Evolutionary conservation across 805 yeast species (phyloP), one percentile per base, ranked within the genome.

Genomic region (Kodamaea kakaduensis): DNA sequence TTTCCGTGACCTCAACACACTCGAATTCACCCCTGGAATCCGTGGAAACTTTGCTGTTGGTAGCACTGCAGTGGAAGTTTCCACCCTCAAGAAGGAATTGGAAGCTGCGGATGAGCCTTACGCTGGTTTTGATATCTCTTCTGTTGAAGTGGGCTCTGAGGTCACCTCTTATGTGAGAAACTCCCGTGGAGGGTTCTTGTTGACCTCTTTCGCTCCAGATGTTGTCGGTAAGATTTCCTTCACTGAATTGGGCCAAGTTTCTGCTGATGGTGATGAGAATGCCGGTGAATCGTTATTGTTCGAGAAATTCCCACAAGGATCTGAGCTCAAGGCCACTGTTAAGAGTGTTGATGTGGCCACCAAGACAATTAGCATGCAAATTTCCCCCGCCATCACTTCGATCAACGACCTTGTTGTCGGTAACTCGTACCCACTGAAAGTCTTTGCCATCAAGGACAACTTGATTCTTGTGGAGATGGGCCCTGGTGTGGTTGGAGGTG

Each of bases 381-480:
- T n/a, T n/a, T n/a, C n/a, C n/a, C 33, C 33, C 8, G 35, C 25
- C 25, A 58, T 77, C 21, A 50, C 56, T 2, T 56, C 73, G 4
- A 41, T 74, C 18, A 57, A 64, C 6, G 84, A 78, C 44, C 61
- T 82, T 17, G 57, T 68, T 31, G 69, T 71, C 26, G 88, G 82
- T 16, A 61, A 66, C 12, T 63, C 61, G 27, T 51, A 78, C 30
- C 84, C 89, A 2, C 87, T 79, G 5, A 74, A 77, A 51, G 66
- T 87, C 9, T 50, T 76, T 36, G 78, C 71, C 46, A 73, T 83
- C 2, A 63, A 71, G 34, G 81, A 76, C 9, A 69, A 72, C 27
- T 77, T 70, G 46, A 78, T 85, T 25, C 58, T 83, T 45, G 81
- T 86, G 27, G 84, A 82, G 42, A 59, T 87, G 29, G 84, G 87